Conservation (phyloP, 2,329 filamentous ascomycete genomes). For the Elsinoe australis region DNA sequence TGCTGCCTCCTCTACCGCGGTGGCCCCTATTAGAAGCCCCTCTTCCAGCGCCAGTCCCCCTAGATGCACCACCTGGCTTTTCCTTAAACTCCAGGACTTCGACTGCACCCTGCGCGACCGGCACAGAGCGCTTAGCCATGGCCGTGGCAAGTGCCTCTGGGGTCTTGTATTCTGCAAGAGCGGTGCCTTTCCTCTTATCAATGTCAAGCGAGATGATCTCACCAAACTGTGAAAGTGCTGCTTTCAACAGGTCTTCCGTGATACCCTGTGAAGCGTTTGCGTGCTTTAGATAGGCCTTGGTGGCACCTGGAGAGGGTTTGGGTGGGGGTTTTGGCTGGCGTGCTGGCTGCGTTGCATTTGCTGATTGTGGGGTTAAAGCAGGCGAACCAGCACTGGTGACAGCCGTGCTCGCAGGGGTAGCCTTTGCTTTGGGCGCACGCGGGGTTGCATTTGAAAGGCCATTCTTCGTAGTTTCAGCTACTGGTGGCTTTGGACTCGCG, state of each 20-base stretch:
- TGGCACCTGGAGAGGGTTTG: constrained; percentile 28
- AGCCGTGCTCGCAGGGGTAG: constrained; percentile 20
- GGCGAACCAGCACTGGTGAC: constrained; percentile 17
- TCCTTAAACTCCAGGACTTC: constrained; percentile 80
- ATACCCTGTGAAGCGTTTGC: constrained; percentile 82
- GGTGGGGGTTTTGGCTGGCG: constrained; percentile 16
- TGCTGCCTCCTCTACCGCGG: constrained; percentile 18
- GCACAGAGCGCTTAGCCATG: constrained; percentile 69
- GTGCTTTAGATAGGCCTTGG: constrained; percentile 49
- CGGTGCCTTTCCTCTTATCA: constrained; percentile 89
- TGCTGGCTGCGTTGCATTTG: constrained; percentile 8
- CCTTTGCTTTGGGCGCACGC: constrained; percentile 12
- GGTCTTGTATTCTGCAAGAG: constrained; percentile 81
- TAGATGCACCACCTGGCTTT: constrained; percentile 21
- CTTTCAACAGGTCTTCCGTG: constrained; percentile 69
- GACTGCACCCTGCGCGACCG: constrained; percentile 76
- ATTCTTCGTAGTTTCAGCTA: constrained; percentile 36
- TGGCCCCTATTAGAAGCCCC: constrained; percentile 16
- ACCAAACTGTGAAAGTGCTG: constrained; percentile 67
- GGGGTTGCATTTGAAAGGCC: constrained; percentile 22
- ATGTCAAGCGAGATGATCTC: constrained; percentile 75
- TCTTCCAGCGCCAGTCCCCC: constrained; percentile 17
- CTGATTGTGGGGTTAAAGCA: constrained; percentile 15
- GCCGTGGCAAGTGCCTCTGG: constrained; percentile 67
- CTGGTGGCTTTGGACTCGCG: constrained; percentile 20